Percentiles rank a stretch among this genome's conserved stretches.
phyloP scores from a whole-genome alignment of 176 grass and related monocot genomes.

The Dendrocalamus sinicus region DNA sequence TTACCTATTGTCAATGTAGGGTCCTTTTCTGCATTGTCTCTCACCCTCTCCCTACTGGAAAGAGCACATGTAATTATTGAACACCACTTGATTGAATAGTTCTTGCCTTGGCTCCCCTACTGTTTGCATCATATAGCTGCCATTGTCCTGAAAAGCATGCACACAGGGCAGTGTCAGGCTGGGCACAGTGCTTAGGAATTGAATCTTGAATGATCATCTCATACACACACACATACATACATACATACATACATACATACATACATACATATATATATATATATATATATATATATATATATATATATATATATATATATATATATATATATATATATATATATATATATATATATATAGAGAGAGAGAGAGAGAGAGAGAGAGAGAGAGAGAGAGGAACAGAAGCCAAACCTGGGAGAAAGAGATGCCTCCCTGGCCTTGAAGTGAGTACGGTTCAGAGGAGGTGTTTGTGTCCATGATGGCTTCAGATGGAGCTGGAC shows the following conservation, averaged over 20 bases:
- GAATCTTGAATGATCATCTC: slow-evolving; percentile 32
- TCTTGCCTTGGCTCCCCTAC: slow-evolving; percentile 62
- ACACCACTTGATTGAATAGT: slow-evolving; percentile 67
- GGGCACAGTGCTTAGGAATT: slow-evolving; percentile 38
- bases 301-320: no score
- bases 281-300: no score
- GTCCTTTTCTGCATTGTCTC: slow-evolving; percentile 7
- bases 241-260: no score
- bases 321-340: no score
- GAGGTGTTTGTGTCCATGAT: slow-evolving; percentile 56
- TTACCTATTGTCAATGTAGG: slow-evolving; percentile 54
- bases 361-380: background rate
- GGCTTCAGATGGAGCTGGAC: slow-evolving; percentile 48
- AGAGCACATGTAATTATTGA: slow-evolving; percentile 71
- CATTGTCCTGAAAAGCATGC: slow-evolving; percentile 56
- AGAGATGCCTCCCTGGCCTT: slow-evolving; percentile 45
- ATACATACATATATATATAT: no score
- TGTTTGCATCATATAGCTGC: slow-evolving; percentile 66
- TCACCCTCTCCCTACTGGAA: slow-evolving; percentile 66
- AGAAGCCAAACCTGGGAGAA: slow-evolving; percentile 57
- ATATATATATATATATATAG: no score
- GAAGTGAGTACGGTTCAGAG: slow-evolving; percentile 51
- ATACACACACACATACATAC: no score
- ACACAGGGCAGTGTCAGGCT: slow-evolving; percentile 37
- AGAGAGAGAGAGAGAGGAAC: background rate